A percentile compares a stretch with the other conserved stretches of the same genome.
phyloP scores from a whole-genome alignment of 768 basidiomycete genomes.

The Lanmaoa rubissima region DNA sequence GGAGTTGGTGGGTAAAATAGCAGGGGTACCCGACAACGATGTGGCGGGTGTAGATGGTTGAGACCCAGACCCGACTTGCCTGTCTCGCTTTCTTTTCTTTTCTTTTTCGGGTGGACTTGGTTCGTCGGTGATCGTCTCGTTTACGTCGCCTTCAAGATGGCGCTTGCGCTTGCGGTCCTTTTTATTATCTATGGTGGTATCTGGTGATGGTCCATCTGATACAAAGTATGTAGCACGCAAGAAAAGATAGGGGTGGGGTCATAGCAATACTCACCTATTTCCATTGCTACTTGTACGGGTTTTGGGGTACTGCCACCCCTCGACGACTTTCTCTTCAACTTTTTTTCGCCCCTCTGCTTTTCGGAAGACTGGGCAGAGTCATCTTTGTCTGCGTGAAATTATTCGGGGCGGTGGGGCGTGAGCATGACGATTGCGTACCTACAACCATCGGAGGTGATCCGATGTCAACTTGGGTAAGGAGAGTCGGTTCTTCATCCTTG shows the following conservation, averaged over 20 bases:
- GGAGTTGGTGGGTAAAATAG: conserved; percentile 8
- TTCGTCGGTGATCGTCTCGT: background rate
- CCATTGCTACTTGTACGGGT: background rate
- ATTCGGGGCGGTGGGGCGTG: background rate
- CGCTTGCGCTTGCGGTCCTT: conserved; percentile 29
- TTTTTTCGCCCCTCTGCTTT: background rate
- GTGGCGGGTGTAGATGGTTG: conserved; percentile 1
- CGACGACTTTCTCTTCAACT: conserved; percentile 14
- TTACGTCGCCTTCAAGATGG: conserved; percentile 2
- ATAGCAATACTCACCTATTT: conserved; percentile 1
- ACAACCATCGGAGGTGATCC: background rate
- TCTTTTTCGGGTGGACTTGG: conserved; percentile 20
- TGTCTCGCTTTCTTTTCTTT: conserved; percentile 28
- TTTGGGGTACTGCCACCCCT: background rate
- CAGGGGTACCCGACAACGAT: conserved; percentile 10
- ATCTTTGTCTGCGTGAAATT: background rate
- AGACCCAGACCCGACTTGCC: background rate
- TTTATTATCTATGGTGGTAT: conserved; percentile 11
- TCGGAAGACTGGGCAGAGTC: conserved; percentile 3
- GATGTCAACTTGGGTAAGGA: background rate
- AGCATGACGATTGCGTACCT: background rate
- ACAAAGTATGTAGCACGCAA: background rate
- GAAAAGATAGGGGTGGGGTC: background rate
- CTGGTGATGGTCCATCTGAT: background rate
- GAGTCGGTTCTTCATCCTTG: background rate